Conservation (phyloP, 441 rosid genomes). For the Jatropha multifida region DNA sequence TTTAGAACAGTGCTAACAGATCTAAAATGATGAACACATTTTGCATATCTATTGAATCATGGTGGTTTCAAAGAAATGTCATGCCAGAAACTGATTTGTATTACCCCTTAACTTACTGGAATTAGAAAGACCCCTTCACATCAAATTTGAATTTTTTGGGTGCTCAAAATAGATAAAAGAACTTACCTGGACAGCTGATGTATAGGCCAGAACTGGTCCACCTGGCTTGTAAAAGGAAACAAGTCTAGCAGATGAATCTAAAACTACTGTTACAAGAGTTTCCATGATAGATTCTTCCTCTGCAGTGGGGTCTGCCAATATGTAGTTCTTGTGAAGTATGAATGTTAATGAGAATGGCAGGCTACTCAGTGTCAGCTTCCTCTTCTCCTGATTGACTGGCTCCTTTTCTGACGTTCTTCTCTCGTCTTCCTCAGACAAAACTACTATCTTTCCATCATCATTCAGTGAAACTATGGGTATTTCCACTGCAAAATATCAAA, state of each 20-base stretch:
- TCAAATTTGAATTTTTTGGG: constrained; percentile 5
- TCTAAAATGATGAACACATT: background rate
- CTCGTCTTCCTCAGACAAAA: constrained; percentile 43
- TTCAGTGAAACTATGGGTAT: constrained; percentile 81
- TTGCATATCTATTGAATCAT: background rate
- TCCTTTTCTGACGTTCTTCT: constrained; percentile 46
- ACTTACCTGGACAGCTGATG: constrained; percentile 66
- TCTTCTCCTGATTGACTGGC: constrained; percentile 68
- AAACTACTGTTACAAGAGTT: constrained; percentile 66
- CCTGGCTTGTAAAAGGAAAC: constrained; percentile 88
- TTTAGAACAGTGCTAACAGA: background rate
- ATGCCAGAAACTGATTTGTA: background rate
- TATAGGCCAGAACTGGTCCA: constrained; percentile 66
- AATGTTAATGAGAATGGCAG: constrained; percentile 80
- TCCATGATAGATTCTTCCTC: constrained; percentile 94
- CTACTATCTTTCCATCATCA: constrained; percentile 75
- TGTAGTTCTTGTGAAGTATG: constrained; percentile 76
- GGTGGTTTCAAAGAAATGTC: background rate
- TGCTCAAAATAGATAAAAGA: background rate
- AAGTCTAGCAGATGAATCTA: constrained; percentile 72
- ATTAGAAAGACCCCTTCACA: background rate
- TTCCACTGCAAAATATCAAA: constrained; percentile 52
- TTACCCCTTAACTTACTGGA: background rate
- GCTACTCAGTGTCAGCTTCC: constrained; percentile 64
- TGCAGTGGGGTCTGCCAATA: constrained; percentile 80